Conservation (phyloP, 352 stramenopile genomes). For the Pythium myriotylum region DNA sequence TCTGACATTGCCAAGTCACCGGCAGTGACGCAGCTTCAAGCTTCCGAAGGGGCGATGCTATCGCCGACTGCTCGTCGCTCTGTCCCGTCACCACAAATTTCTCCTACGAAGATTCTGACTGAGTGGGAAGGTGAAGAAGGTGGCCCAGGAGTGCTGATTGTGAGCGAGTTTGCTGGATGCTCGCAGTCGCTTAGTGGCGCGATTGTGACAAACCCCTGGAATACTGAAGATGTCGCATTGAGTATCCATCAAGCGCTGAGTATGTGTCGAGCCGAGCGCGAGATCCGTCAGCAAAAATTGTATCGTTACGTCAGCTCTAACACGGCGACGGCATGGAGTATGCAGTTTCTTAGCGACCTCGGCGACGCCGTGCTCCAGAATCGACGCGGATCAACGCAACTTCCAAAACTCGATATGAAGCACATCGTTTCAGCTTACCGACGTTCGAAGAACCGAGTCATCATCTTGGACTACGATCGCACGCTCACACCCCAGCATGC, state of each 20-base stretch:
- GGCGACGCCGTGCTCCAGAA: conserved; percentile 64
- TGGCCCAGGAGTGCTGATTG: conserved; percentile 81
- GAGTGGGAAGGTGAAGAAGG: conserved; percentile 82
- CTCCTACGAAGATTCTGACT: conserved; percentile 57
- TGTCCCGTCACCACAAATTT: conserved; percentile 31
- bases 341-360: conserved; percentile 81
- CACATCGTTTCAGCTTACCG: conserved; percentile 69
- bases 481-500: conserved; percentile 80
- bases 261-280: conserved; percentile 80
- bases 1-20: background rate
- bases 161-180: conserved; percentile 89
- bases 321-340: conserved; percentile 82
- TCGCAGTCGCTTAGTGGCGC: conserved; percentile 87
- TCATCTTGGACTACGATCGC: conserved; percentile 90
- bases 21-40: background rate
- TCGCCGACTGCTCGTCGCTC: background rate
- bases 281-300: conserved; percentile 90
- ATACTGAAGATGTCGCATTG: conserved; percentile 83
- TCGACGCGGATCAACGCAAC: conserved; percentile 42
- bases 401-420: conserved; percentile 65
- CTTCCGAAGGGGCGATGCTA: background rate
- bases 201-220: conserved; percentile 88
- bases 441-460: conserved; percentile 74
- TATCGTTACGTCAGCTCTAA: conserved; percentile 89
- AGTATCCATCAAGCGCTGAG: conserved; percentile 84